A percentile compares a stretch with the other conserved stretches of the same genome.
These are phyloP conservation scores for Limnanthes douglasii DNA, from an alignment of 345 rosid species.

Conservation along the genomic window DNA sequence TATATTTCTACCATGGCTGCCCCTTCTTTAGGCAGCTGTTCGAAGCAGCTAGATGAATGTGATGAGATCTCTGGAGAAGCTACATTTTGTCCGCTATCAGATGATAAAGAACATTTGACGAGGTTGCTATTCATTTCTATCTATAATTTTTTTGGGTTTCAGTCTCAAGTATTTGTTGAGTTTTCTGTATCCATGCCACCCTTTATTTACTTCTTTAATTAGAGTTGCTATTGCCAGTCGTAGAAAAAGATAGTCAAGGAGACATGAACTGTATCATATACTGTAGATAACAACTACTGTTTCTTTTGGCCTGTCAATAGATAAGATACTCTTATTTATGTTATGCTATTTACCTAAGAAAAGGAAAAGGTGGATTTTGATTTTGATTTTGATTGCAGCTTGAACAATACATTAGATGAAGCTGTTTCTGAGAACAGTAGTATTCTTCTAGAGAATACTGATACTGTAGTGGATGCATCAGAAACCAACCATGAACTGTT, in stretches of 20 bases:
- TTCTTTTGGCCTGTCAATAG: no score
- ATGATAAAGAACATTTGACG: slow-evolving; percentile 12
- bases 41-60: slow-evolving; percentile 16
- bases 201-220: no score
- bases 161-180: no score
- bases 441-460: slow-evolving; percentile 11
- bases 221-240: no score
- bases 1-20: slow-evolving; percentile 3
- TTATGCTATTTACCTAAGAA: no score
- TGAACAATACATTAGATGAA: slow-evolving; percentile 14
- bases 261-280: no score
- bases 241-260: no score
- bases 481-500: slow-evolving; percentile 11
- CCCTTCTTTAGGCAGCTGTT: slow-evolving; percentile 3
- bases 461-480: slow-evolving; percentile 14
- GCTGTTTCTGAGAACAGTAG: slow-evolving; percentile 10
- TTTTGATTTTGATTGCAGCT: slow-evolving; percentile 21
- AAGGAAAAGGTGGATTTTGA: slow-evolving; percentile 4
- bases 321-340: no score
- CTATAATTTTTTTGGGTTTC: no score
- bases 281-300: no score
- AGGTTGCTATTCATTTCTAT: no score
- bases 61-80: slow-evolving; percentile 9
- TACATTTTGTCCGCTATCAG: slow-evolving; percentile 3
- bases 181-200: no score